Evolutionary conservation across 495 filamentous ascomycete genomes (phyloP).

Genomic region (Xylaria sp.): DNA sequence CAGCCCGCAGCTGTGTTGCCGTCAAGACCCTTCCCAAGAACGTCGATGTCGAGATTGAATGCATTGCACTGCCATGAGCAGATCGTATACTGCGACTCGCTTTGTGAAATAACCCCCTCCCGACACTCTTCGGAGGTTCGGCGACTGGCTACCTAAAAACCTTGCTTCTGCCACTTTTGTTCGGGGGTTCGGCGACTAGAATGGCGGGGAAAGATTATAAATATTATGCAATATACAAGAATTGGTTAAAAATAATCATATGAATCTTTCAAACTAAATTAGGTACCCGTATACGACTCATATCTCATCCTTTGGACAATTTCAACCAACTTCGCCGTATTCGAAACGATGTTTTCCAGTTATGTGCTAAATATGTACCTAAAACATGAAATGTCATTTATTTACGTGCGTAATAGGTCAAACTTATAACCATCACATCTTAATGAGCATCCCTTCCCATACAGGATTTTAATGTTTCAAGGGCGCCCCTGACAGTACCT

Average conservation of each 20-base stretch:
- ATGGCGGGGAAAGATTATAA: neutral
- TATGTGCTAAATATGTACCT: neutral
- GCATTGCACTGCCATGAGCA: slow-evolving; percentile 72
- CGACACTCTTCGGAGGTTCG: neutral
- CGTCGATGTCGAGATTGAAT: slow-evolving; percentile 93
- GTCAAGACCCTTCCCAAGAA: slow-evolving; percentile 90
- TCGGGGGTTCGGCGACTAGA: neutral
- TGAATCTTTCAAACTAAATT: neutral
- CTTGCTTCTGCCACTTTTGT: too few relatives aligned
- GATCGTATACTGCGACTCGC: neutral
- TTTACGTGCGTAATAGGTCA: too few relatives aligned
- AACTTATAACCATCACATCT: too few relatives aligned
- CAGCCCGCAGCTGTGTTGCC: slow-evolving; percentile 90
- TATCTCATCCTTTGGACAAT: too few relatives aligned
- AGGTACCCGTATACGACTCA: too few relatives aligned
- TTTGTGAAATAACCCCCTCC: neutral
- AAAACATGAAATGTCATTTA: neutral
- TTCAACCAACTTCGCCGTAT: too few relatives aligned
- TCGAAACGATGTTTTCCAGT: too few relatives aligned
- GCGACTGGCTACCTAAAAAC: too few relatives aligned
- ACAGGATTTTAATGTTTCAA: neutral
- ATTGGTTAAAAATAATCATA: neutral
- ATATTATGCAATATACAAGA: neutral
- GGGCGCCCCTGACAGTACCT: neutral
- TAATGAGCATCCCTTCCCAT: neutral